Evolutionary conservation across 208 protist species (phyloP), one percentile per base, ranked within the genome.

Genomic region (Trypanosomatidae sp.): DNA sequence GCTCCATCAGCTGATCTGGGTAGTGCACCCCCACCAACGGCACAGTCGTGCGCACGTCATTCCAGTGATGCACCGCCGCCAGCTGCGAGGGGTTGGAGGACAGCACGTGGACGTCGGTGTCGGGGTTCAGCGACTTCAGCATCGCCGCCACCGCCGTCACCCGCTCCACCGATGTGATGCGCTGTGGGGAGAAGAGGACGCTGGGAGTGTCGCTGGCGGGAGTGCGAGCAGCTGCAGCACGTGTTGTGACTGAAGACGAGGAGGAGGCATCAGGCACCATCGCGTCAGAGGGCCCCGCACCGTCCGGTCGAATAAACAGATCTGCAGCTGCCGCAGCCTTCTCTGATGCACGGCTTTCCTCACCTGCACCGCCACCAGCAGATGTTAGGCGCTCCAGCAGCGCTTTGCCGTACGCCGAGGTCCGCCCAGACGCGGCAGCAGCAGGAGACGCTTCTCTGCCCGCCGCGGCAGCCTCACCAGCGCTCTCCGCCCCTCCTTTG

Each of bases 81-180:
- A 93, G 76, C 66, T 93, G 90, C 12, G 82, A 64, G 2, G 46
- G 28, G 70, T 85, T 89, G n/a, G 84, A 81, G 39, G 88, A 92
- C 15, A 97, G 71, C 10, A 97, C 74, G 67, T 97, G 92, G 39
- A 97, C 82, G 36, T 86, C 84, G 2, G 85, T 68, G 52, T 95
- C 90, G n/a, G 89, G 87, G 73, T 95, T 97, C 28, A 97, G 80
- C 39, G 85, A 82, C 66, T 97, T 95, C 7, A 97, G 76, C 92
- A 97, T 97, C 10, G 82, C 85, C 12, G 90, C 92, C 30, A 95
- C 92, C 13, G 92, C 83, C 28, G 92, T 73, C 19, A 94, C 90
- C 13, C 90, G 83, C 71, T 95, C 89, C 5, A 85, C 77, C 1
- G 90, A 88, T 7, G 83, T 91, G 52, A 96, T 73, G 28, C 87